A percentile compares a stretch with the other conserved stretches of the same genome.
These are phyloP conservation scores for Metschnikowia lachancei DNA, from an alignment of 805 yeast genomes.

Conservation along the genomic window DNA sequence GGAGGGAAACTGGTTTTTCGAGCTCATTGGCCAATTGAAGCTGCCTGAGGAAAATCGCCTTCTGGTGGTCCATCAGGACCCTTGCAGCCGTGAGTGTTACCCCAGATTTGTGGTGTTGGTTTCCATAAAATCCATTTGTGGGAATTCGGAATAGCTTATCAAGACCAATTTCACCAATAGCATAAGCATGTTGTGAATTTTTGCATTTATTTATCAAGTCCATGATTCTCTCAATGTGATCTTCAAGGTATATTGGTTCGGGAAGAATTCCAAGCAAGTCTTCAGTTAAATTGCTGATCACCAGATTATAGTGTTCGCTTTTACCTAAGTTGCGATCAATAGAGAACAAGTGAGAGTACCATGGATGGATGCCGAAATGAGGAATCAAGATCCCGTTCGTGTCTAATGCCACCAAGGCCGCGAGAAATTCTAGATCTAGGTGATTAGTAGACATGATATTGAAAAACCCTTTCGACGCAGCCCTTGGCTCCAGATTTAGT, in stretches of 20 bases:
- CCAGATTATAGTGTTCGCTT: constrained; percentile 51
- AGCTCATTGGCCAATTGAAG: constrained; percentile 52
- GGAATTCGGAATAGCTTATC: constrained; percentile 78
- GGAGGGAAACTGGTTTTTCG: constrained; percentile 63
- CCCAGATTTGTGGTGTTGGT: constrained; percentile 16
- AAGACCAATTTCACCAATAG: constrained; percentile 89
- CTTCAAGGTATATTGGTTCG: constrained; percentile 48
- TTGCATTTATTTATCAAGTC: constrained; percentile 18
- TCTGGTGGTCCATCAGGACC: constrained; percentile 68
- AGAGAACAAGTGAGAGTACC: constrained; percentile 74
- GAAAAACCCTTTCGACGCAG: constrained; percentile 12
- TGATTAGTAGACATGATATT: constrained; percentile 42
- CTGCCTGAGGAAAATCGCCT: constrained; percentile 47
- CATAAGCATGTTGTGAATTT: constrained; percentile 18
- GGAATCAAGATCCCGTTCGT: constrained; percentile 32
- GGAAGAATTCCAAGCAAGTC: constrained; percentile 54
- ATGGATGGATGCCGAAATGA: constrained; percentile 83
- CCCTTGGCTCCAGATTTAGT: constrained; percentile 6
- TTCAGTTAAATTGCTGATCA: constrained; percentile 45
- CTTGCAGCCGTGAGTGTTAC: constrained; percentile 43
- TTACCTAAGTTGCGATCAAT: constrained; percentile 31
- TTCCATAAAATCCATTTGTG: constrained; percentile 51
- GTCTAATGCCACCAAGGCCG: constrained; percentile 17
- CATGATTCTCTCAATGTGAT: constrained; percentile 34
- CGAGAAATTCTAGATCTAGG: constrained; percentile 31